phyloP scores from a whole-genome alignment of 1,284 basidiomycete genomes.

The Puccinia triticina region DNA sequence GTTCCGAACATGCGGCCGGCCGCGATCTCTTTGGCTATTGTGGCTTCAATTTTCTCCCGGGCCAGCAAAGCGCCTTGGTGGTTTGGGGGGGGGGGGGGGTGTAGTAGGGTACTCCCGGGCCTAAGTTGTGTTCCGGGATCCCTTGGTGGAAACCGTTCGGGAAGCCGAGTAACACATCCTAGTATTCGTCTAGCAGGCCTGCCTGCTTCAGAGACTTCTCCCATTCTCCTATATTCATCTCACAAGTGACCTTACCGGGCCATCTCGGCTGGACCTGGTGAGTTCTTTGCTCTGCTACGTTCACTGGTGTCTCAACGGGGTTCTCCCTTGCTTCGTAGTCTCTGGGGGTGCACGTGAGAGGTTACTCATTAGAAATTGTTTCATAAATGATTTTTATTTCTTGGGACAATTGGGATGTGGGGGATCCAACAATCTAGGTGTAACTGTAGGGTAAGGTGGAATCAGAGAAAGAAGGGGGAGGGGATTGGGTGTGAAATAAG shows the following conservation, averaged over 20 bases:
- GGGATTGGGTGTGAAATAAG: no score
- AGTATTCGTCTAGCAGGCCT: background rate
- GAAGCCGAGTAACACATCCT: background rate
- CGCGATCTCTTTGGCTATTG: background rate
- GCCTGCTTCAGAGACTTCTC: background rate
- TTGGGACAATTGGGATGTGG: no score
- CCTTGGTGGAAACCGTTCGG: conserved; percentile 11
- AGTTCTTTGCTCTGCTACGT: no score
- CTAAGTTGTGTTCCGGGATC: background rate
- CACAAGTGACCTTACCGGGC: background rate
- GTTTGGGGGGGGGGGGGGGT: no score
- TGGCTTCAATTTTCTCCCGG: background rate
- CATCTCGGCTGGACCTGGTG: background rate
- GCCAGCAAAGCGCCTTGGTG: background rate
- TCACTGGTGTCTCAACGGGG: no score
- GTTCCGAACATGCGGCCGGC: background rate
- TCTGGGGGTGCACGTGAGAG: no score
- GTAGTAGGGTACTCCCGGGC: background rate
- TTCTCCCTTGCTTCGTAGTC: no score
- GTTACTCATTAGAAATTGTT: no score
- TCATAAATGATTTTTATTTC: no score
- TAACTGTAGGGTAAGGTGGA: no score
- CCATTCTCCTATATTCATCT: conserved; percentile 24
- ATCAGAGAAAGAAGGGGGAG: no score
- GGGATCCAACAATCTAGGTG: no score